These are phyloP conservation scores for Cudoniella acicularis DNA, from an alignment of 495 filamentous ascomycete genomes.

Conservation along the genomic window DNA sequence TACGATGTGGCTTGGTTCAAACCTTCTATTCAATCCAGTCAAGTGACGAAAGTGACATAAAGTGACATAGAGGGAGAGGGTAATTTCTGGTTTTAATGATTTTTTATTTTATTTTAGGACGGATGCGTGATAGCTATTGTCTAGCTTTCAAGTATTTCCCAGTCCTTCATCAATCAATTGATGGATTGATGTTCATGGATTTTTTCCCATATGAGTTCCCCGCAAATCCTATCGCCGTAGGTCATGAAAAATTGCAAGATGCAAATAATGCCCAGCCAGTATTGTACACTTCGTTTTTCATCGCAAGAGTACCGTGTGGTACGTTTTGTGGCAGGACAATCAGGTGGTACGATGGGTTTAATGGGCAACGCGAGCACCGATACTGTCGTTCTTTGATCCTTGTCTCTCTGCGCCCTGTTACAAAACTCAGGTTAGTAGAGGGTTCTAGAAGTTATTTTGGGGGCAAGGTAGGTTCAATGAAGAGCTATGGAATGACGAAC, in stretches of 20 bases:
- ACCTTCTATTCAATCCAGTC: too few relatives aligned
- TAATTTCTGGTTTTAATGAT: background rate
- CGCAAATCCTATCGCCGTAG: background rate
- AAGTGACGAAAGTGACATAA: too few relatives aligned
- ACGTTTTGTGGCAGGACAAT: too few relatives aligned
- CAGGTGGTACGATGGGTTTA: background rate
- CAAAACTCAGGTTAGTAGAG: too few relatives aligned
- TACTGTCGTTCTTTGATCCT: background rate
- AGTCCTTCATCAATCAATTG: background rate
- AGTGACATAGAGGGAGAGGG: too few relatives aligned
- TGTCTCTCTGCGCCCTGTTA: background rate
- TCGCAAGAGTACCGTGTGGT: too few relatives aligned
- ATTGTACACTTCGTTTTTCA: too few relatives aligned
- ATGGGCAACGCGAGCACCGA: background rate
- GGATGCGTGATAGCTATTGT: background rate
- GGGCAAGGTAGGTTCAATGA: too few relatives aligned
- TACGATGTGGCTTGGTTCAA: too few relatives aligned
- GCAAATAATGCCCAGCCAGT: background rate
- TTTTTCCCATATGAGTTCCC: background rate
- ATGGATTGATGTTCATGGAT: background rate
- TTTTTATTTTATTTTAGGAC: background rate
- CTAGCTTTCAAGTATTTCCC: background rate
- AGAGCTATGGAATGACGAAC: slow-evolving; percentile 42
- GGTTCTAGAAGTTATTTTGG: too few relatives aligned
- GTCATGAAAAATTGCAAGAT: background rate